Conservation (phyloP, 257 asterid species). For the Thymus mandschuricus region DNA sequence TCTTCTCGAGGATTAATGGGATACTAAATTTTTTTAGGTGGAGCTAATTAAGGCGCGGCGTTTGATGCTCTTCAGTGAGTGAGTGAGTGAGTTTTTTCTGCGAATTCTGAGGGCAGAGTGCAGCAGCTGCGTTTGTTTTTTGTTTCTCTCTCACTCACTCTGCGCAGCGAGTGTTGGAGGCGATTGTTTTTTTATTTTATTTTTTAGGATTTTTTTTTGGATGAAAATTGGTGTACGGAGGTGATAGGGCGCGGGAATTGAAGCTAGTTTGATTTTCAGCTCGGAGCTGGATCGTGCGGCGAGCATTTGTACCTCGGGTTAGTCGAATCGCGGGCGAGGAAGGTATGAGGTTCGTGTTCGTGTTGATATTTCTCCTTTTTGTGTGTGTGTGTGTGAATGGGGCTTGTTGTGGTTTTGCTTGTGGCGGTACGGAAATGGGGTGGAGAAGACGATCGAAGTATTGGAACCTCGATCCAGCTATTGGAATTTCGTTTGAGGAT, state of each 20-base stretch:
- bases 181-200: no score
- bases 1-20: no score
- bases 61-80: constrained; percentile 15
- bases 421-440: constrained; percentile 9
- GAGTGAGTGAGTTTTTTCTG: background rate
- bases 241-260: constrained; percentile 10
- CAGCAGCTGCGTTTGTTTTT: background rate
- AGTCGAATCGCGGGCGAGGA: constrained; percentile 33
- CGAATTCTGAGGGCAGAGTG: background rate
- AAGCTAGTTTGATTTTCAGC: constrained; percentile 34
- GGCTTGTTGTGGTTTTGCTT: background rate
- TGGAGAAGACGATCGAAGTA: constrained; percentile 12
- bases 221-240: background rate
- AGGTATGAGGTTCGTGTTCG: constrained; percentile 31
- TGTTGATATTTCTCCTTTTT: background rate
- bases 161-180: no score
- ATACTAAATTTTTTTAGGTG: background rate
- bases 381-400: background rate
- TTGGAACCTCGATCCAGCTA: constrained; percentile 29
- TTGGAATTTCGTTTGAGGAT: background rate
- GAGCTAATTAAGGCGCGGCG: background rate
- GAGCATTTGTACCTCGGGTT: constrained; percentile 17
- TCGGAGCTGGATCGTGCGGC: constrained; percentile 22
- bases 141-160: constrained; percentile 1
- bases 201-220: background rate